Evolutionary conservation across 768 basidiomycete genomes (phyloP), one percentile per base, ranked within the genome.

Genomic region (Epithele typhae): DNA sequence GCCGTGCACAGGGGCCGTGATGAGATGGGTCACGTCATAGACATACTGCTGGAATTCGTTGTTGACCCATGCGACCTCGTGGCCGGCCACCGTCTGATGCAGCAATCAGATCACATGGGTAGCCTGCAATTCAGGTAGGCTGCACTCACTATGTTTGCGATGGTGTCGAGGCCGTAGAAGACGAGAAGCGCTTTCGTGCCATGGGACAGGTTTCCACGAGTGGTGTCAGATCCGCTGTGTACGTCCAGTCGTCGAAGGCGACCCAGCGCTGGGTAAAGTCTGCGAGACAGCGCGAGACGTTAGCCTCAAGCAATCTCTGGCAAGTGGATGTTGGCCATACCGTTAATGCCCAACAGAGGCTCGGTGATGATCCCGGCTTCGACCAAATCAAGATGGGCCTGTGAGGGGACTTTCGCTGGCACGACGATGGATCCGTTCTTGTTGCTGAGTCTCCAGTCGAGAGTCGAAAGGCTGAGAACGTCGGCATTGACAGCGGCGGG

Each of bases 221-320:
- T 6, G 78, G 75, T 1, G 71, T 56, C 25, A 80, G 47, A 53
- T 77, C 75, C 3, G 78, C 76, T 0, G 75, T 78, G 51, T 79
- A 79, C 0, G 76, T 78, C 78, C 80, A 81, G 47, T 76, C 75
- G 44, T 81, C 78, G 40, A 73, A 64, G 24, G 70, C 68, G 37
- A 81, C 64, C 78, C 77, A 80, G 50, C 79, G 66, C 54, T 79
- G 68, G 1, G 73, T 74, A 48, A 74, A 77, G 46, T 81, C 77
- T 79, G 39, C 8, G 7, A 30, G 8, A 30, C n/a, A n/a, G n/a
- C n/a, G 27, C 8, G 14, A 7, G 7, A 30, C 7, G 8, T 30
- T 14, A 30, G 27, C 7, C 7, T 30, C 27, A 30, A 14, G 14
- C 7, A 30, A 14, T 14, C 7, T 7, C 14, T 7, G 8, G 27